Evolutionary conservation across 768 basidiomycete species (phyloP).

Genomic region (Xerocomellus amylosporus): DNA sequence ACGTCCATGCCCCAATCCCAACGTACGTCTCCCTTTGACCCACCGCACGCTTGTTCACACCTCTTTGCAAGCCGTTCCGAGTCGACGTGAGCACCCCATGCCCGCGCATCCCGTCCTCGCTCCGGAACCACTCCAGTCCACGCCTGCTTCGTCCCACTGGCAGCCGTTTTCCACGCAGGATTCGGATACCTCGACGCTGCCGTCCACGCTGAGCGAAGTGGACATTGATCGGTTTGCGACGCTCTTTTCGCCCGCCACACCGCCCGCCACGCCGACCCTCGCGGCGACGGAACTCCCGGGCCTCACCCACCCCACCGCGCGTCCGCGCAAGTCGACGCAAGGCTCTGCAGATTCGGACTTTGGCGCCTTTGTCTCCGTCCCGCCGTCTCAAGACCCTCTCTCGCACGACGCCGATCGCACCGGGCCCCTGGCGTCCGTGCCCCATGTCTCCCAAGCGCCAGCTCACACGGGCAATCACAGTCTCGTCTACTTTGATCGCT

Average conservation of each 20-base stretch:
- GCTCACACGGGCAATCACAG: slow-evolving; percentile 30
- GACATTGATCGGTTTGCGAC: slow-evolving; percentile 41
- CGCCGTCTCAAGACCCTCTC: slow-evolving; percentile 49
- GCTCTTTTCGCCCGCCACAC: slow-evolving; percentile 42
- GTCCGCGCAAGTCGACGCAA: slow-evolving; percentile 13
- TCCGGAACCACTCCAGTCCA: neutral
- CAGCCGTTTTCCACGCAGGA: no score
- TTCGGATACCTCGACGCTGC: no score
- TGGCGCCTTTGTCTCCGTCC: slow-evolving; percentile 60
- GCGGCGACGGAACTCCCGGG: neutral
- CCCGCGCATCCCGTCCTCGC: neutral
- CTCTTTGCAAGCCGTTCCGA: slow-evolving; percentile 10
- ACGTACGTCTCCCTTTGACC: no score
- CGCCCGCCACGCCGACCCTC: slow-evolving; percentile 25
- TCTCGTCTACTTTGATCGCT: slow-evolving; percentile 57
- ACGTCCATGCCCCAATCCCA: no score
- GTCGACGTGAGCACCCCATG: neutral
- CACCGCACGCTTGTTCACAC: neutral
- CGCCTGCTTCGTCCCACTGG: no score
- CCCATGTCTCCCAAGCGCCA: neutral
- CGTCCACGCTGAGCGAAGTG: slow-evolving; percentile 19
- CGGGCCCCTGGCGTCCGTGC: neutral
- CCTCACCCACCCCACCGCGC: neutral
- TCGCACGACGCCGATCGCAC: neutral
- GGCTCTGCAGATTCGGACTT: slow-evolving; percentile 50